Evolutionary conservation across 345 rosid genomes (phyloP).

Genomic region (Camelina hispida): DNA sequence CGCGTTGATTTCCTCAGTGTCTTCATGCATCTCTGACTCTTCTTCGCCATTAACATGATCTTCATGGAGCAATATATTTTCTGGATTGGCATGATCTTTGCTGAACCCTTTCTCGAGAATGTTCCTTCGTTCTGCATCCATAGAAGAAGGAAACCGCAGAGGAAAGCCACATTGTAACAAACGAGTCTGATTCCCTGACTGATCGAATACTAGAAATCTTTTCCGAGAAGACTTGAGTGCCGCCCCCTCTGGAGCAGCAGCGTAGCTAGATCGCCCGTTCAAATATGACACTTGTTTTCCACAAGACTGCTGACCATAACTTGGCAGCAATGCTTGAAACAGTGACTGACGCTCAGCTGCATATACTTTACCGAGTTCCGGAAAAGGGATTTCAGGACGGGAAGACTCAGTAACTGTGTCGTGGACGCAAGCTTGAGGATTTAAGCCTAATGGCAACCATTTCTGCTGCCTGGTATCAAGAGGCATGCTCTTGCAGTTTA

Average conservation of each 20-base stretch:
- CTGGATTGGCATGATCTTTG: constrained; percentile 34
- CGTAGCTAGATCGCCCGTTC: constrained; percentile 31
- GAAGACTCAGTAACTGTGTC: constrained; percentile 47
- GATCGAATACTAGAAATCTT: constrained; percentile 68
- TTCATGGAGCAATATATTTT: constrained; percentile 42
- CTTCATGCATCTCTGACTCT: constrained; percentile 86
- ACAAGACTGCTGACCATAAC: constrained; percentile 39
- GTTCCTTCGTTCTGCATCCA: constrained; percentile 38
- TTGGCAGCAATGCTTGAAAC: constrained; percentile 45
- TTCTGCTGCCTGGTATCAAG: constrained; percentile 48
- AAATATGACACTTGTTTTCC: constrained; percentile 40
- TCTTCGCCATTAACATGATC: constrained; percentile 51
- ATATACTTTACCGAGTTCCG: constrained; percentile 48
- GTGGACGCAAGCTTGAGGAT: constrained; percentile 43
- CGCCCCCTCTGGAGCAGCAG: constrained; percentile 34
- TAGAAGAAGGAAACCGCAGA: constrained; percentile 40
- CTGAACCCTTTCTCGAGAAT: constrained; percentile 39
- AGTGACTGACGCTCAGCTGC: constrained; percentile 47
- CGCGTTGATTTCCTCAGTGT: constrained; percentile 93
- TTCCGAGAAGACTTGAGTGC: constrained; percentile 46
- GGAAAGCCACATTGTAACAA: constrained; percentile 50
- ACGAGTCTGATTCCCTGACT: constrained; percentile 65
- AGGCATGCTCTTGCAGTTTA: constrained; percentile 58
- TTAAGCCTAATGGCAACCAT: constrained; percentile 53
- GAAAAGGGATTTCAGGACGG: constrained; percentile 44